Evolutionary conservation across 2,329 filamentous ascomycete genomes (phyloP).

Genomic region (Aspergillus sojae): DNA sequence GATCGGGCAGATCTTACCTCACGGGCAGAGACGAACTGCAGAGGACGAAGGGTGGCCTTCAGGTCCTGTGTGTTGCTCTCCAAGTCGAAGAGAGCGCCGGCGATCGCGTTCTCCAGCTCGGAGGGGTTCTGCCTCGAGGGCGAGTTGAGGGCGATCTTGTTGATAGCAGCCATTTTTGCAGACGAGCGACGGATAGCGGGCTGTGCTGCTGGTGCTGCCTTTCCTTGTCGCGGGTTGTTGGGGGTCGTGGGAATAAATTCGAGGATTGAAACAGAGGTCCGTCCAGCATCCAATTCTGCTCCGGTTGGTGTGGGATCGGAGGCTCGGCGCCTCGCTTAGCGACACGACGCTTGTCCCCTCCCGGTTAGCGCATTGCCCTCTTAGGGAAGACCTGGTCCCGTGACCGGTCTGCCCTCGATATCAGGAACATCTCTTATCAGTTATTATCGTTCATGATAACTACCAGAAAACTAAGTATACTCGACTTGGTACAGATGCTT

Average conservation of each 20-base stretch:
- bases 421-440: neutral
- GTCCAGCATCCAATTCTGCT: conserved; percentile 19
- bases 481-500: neutral
- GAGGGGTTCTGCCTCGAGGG: conserved; percentile 93
- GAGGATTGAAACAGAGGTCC: conserved; percentile 22
- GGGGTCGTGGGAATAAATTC: conserved; percentile 30
- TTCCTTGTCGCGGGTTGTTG: conserved; percentile 34
- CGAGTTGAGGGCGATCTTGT: conserved; percentile 99
- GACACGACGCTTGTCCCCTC: conserved; percentile 24
- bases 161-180: conserved; percentile 74
- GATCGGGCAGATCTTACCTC: conserved; percentile 73
- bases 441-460: neutral
- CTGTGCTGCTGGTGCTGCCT: conserved; percentile 39
- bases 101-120: conserved; percentile 96
- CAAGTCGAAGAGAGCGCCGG: conserved; percentile 96
- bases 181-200: conserved; percentile 42
- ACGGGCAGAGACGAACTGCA: conserved; percentile 98
- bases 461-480: neutral
- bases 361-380: conserved; percentile 24
- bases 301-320: conserved; percentile 30
- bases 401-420: conserved; percentile 31
- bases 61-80: conserved; percentile 99
- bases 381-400: conserved; percentile 33
- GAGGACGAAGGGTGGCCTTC: conserved; percentile 91
- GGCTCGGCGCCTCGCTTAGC: conserved; percentile 39